Percentiles rank a stretch among this genome's conserved stretches.
These are phyloP conservation scores for Penicillium steckii DNA, from an alignment of 495 filamentous ascomycete genomes.

Conservation along the genomic window DNA sequence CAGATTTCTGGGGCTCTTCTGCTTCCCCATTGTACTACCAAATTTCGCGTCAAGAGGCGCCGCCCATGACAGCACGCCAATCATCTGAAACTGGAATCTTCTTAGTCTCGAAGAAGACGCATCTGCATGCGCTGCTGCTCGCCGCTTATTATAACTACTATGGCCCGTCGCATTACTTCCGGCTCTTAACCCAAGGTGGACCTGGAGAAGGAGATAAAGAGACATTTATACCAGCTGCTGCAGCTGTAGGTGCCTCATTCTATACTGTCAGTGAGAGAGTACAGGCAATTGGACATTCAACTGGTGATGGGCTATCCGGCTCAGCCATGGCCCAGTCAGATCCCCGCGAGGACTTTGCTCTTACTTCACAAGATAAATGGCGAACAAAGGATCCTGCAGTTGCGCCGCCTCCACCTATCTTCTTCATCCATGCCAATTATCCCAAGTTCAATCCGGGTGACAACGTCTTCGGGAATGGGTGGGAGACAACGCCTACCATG, in stretches of 20 bases:
- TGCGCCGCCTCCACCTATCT: conserved; percentile 31
- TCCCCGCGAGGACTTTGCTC: conserved; percentile 42
- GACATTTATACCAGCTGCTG: conserved; percentile 57
- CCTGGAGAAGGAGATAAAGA: conserved; percentile 66
- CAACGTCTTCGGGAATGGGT: conserved; percentile 39
- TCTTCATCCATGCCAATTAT: conserved; percentile 56
- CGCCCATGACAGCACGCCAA: conserved; percentile 38
- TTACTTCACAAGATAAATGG: conserved; percentile 35
- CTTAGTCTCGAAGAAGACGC: conserved; percentile 55
- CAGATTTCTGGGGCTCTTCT: conserved; percentile 60
- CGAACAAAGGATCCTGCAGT: conserved; percentile 37
- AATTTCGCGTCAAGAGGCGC: conserved; percentile 47
- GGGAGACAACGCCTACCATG: conserved; percentile 40
- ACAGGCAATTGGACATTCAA: conserved; percentile 38
- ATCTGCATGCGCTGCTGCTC: conserved; percentile 52
- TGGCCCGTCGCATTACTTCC: conserved; percentile 58
- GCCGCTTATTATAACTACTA: conserved; percentile 64
- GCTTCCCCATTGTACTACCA: conserved; percentile 52
- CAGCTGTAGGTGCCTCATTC: conserved; percentile 46
- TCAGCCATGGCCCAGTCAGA: conserved; percentile 48
- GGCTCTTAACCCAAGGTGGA: conserved; percentile 54
- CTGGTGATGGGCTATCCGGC: conserved; percentile 29
- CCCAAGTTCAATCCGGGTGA: conserved; percentile 54
- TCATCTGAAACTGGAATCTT: conserved; percentile 58
- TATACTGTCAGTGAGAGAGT: conserved; percentile 51